Percentiles rank a stretch among this genome's conserved stretches.
Evolutionary conservation across 306 rosid genomes (phyloP).

Genomic region (Geum urbanum): DNA sequence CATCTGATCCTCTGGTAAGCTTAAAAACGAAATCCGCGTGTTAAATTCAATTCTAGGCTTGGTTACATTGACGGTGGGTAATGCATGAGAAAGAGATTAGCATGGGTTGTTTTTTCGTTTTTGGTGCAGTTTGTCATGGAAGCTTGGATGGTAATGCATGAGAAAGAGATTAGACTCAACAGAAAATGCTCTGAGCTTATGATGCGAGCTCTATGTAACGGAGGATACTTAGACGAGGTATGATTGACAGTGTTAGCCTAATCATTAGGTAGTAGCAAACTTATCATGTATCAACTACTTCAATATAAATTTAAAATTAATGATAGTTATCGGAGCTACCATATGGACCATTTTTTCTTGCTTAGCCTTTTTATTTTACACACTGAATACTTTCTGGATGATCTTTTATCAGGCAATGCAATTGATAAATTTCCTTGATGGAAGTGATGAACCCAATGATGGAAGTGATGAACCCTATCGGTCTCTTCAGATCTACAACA

Average conservation of each 20-base stretch:
- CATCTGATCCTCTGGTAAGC: constrained; percentile 87
- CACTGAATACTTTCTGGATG: constrained; percentile 25
- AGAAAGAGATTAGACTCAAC: constrained; percentile 44
- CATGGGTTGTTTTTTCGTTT: constrained; percentile 14
- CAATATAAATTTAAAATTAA: background rate
- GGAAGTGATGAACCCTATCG: too few species aligned
- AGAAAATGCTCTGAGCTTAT: constrained; percentile 46
- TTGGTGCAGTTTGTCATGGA: constrained; percentile 76
- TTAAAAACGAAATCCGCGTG: background rate
- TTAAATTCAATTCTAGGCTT: background rate
- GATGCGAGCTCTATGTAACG: constrained; percentile 59
- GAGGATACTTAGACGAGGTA: constrained; percentile 75
- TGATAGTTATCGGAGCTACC: background rate
- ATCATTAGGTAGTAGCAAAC: background rate
- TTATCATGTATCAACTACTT: background rate
- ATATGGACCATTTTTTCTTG: background rate
- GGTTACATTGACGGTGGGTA: background rate
- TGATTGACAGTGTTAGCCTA: background rate
- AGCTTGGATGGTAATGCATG: constrained; percentile 71
- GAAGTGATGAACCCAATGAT: constrained; percentile 39
- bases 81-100: background rate
- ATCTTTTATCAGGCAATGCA: constrained; percentile 57
- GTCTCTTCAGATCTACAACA: constrained; percentile 45
- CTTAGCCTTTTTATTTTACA: constrained; percentile 9
- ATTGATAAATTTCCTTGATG: constrained; percentile 52